Conservation (phyloP, 331 rosid species). For the Rosa hybrid region DNA sequence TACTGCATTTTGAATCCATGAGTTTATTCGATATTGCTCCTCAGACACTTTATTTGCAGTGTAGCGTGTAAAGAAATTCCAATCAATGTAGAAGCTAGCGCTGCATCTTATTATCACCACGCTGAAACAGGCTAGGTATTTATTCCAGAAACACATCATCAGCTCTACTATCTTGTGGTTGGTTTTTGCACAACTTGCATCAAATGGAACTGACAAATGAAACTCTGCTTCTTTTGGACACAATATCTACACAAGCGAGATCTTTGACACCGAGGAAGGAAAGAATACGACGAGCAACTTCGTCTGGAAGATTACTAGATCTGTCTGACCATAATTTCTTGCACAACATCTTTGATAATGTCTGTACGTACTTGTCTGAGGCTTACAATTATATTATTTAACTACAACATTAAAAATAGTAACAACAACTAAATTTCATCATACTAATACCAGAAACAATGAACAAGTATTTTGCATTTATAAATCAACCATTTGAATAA, state of each 20-base stretch:
- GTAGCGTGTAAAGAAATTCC: not conserved
- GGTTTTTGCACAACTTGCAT: too few relatives aligned
- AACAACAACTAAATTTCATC: not conserved
- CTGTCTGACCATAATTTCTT: not conserved
- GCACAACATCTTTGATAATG: not conserved
- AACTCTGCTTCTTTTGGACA: not conserved
- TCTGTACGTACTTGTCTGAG: too few relatives aligned
- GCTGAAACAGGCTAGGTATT: slow-evolving; percentile 2
- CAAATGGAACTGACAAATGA: not conserved
- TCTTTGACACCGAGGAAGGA: not conserved
- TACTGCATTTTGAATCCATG: slow-evolving; percentile 5
- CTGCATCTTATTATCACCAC: slow-evolving; percentile 2
- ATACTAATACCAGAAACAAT: not conserved
- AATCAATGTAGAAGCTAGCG: not conserved
- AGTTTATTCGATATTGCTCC: not conserved
- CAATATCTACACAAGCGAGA: not conserved
- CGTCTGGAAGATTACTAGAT: slow-evolving; percentile 4
- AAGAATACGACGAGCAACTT: slow-evolving; percentile 1
- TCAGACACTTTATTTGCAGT: not conserved
- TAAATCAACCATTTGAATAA: too few relatives aligned
- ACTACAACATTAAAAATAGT: not conserved
- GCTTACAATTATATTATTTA: not conserved
- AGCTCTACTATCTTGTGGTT: not conserved
- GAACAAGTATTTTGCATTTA: not conserved
- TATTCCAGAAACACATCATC: not conserved